Conservation (phyloP, 768 basidiomycete species). For the Trametes cingulata region DNA sequence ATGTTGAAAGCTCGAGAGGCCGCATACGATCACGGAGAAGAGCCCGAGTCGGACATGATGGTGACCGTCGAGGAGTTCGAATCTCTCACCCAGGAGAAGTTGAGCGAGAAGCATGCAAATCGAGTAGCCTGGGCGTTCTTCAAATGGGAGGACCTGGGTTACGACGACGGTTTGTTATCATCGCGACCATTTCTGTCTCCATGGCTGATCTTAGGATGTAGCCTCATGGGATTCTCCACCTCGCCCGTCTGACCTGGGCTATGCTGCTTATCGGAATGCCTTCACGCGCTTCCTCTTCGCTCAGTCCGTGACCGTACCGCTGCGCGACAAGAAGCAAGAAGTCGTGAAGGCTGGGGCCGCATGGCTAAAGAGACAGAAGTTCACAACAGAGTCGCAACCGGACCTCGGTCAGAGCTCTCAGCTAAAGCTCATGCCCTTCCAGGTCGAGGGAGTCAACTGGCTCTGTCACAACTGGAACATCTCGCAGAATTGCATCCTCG, state of each 20-base stretch:
- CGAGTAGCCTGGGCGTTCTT: constrained; percentile 80
- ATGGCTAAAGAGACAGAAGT: constrained; percentile 46
- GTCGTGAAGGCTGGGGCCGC: constrained; percentile 44
- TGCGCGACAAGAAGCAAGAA: constrained; percentile 43
- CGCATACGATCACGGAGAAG: constrained; percentile 60
- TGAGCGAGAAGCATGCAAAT: constrained; percentile 53
- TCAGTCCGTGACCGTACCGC: constrained; percentile 58
- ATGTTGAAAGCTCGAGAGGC: constrained; percentile 33
- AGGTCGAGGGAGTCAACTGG: constrained; percentile 85
- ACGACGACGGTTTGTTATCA: constrained; percentile 75
- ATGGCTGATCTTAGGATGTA: constrained; percentile 33
- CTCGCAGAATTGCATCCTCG: constrained; percentile 81
- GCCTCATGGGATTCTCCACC: constrained; percentile 96
- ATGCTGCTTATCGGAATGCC: constrained; percentile 66
- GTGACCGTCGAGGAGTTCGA: constrained; percentile 70
- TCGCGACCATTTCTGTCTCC: neutral
- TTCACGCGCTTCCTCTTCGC: constrained; percentile 67
- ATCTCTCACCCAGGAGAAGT: constrained; percentile 37
- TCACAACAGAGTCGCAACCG: constrained; percentile 56
- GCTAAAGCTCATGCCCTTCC: constrained; percentile 84
- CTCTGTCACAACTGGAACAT: constrained; percentile 88
- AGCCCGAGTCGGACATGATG: constrained; percentile 55
- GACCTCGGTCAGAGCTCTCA: constrained; percentile 64
- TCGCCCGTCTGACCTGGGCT: constrained; percentile 51
- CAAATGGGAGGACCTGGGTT: constrained; percentile 94